Evolutionary conservation across 495 filamentous ascomycete species (phyloP).

Genomic region (Diplogelasinospora grovesii): DNA sequence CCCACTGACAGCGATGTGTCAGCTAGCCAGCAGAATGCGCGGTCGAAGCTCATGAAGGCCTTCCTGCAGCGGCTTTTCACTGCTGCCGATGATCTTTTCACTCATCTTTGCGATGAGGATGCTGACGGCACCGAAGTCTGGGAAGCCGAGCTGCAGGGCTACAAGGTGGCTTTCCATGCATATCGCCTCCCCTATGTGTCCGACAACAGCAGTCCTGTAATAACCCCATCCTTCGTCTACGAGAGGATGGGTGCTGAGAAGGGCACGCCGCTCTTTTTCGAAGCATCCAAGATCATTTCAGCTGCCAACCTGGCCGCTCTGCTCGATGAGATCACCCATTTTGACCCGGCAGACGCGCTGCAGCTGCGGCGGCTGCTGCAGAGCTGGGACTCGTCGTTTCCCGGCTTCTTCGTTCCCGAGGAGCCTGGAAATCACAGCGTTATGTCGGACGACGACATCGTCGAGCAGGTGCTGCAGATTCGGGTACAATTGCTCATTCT

Average conservation of each 20-base stretch:
- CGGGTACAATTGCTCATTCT: conserved; percentile 19
- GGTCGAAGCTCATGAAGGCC: conserved; percentile 7
- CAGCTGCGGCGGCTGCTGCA: conserved; percentile 12
- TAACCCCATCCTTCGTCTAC: conserved; percentile 13
- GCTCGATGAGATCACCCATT: conserved; percentile 7
- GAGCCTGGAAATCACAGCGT: neutral
- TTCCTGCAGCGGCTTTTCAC: conserved; percentile 8
- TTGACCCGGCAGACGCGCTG: conserved; percentile 1
- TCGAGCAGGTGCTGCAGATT: conserved; percentile 14
- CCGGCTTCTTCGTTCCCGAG: conserved; percentile 6
- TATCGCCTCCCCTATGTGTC: conserved; percentile 10
- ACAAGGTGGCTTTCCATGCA: conserved; percentile 2
- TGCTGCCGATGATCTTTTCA: conserved; percentile 14
- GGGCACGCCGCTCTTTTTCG: neutral
- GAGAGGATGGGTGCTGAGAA: conserved; percentile 4
- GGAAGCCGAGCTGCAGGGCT: conserved; percentile 1
- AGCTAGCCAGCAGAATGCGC: conserved; percentile 2
- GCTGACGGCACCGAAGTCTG: conserved; percentile 6
- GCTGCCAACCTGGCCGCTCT: conserved; percentile 18
- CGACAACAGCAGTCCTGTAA: conserved; percentile 3
- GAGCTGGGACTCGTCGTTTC: conserved; percentile 11
- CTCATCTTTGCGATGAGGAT: conserved; percentile 4
- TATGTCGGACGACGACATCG: conserved; percentile 3
- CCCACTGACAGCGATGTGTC: neutral
- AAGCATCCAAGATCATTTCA: conserved; percentile 4